phyloP scores from a whole-genome alignment of 1,284 basidiomycete species.

The Neonothopanus nambi region DNA sequence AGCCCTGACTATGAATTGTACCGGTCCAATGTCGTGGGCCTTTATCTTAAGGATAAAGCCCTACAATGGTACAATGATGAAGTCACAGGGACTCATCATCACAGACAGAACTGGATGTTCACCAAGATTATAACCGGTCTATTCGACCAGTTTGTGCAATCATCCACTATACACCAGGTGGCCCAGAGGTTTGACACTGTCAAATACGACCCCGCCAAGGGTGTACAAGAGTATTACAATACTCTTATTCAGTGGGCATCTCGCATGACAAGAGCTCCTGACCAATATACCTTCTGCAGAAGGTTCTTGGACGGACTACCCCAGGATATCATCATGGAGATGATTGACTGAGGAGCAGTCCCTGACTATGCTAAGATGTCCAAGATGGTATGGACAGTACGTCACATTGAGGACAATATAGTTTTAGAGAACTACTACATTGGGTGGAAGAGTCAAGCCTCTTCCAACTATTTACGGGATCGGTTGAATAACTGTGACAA shows the following conservation, averaged over 20 bases:
- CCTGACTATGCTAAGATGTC: background rate
- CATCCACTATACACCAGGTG: conserved; percentile 19
- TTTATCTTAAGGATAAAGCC: conserved; percentile 16
- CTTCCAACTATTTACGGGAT: no score
- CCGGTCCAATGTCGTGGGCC: background rate
- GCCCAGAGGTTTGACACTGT: conserved; percentile 10
- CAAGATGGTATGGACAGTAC: background rate
- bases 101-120: conserved; percentile 14
- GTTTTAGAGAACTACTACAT: conserved; percentile 2
- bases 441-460: no score
- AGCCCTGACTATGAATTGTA: conserved; percentile 1
- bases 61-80: conserved; percentile 16
- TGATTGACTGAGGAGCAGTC: conserved; percentile 3
- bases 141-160: conserved; percentile 20
- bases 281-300: conserved; percentile 12
- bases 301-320: conserved; percentile 10
- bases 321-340: background rate
- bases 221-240: no score
- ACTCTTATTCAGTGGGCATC: conserved; percentile 8
- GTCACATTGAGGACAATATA: conserved; percentile 2
- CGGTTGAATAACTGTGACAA: no score
- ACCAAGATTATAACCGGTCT: conserved; percentile 17
- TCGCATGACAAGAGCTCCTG: conserved; percentile 11
- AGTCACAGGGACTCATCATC: conserved; percentile 14
- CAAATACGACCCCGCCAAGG: no score